Evolutionary conservation across 306 rosid species (phyloP).

Genomic region (Arachis hypogaea): DNA sequence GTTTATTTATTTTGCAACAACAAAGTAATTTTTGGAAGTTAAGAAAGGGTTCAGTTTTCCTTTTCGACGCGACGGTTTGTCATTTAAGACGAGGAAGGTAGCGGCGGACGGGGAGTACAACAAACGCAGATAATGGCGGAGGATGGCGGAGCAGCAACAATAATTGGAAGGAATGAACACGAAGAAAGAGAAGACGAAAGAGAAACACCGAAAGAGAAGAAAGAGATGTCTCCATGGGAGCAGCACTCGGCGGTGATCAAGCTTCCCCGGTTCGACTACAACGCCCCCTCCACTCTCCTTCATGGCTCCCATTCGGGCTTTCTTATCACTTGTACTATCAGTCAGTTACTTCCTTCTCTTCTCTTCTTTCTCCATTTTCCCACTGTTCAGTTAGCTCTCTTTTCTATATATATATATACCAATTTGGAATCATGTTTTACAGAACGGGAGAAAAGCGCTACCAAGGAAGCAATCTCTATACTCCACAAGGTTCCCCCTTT

Average conservation of each 20-base stretch:
- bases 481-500: conserved; percentile 60
- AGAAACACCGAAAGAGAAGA: background rate
- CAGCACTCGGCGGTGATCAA: conserved; percentile 81
- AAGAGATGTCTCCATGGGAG: conserved; percentile 84
- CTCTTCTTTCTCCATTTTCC: background rate
- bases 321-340: conserved; percentile 86
- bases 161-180: conserved; percentile 21
- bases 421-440: conserved; percentile 21
- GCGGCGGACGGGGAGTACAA: background rate
- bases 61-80: background rate
- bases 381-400: too few species aligned
- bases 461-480: conserved; percentile 87
- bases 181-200: background rate
- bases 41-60: background rate
- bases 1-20: background rate
- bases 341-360: conserved; percentile 44
- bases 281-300: conserved; percentile 84
- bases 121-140: conserved; percentile 35
- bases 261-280: conserved; percentile 87
- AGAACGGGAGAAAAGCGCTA: conserved; percentile 96
- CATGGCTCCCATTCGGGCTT: conserved; percentile 69
- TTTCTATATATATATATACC: background rate
- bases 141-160: background rate
- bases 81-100: background rate
- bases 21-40: background rate